These are phyloP conservation scores for Ogataea methanolica DNA, from an alignment of 805 yeast genomes.

Conservation along the genomic window DNA sequence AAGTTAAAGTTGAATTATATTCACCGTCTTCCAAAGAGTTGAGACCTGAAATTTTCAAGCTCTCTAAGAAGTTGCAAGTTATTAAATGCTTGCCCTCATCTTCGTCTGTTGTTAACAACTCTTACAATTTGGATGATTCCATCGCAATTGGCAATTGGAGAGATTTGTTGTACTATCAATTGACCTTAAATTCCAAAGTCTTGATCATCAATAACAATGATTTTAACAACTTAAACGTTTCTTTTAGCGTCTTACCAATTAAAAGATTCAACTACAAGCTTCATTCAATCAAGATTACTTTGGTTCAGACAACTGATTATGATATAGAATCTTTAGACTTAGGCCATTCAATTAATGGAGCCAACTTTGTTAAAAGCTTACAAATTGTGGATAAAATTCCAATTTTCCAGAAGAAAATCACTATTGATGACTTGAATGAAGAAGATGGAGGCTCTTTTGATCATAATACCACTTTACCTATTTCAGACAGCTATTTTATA, in stretches of 20 bases:
- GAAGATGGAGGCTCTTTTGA: conserved; percentile 3
- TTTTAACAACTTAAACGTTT: conserved; percentile 9
- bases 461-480: conserved; percentile 2
- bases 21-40: not conserved
- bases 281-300: conserved; percentile 16
- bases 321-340: not conserved
- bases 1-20: conserved; percentile 7
- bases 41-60: conserved; percentile 1
- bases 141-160: conserved; percentile 31
- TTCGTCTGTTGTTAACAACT: not conserved
- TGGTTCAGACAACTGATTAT: conserved; percentile 22
- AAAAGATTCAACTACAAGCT: conserved; percentile 13
- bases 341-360: not conserved
- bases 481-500: not conserved
- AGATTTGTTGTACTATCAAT: conserved; percentile 22
- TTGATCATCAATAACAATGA: conserved; percentile 11
- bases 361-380: conserved; percentile 2
- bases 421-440: not conserved
- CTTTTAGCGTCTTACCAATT: conserved; percentile 23
- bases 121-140: conserved; percentile 9
- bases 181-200: conserved; percentile 14
- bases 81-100: conserved; percentile 11
- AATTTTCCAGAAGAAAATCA: conserved; percentile 5
- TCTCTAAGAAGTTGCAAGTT: conserved; percentile 9
- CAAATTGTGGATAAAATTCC: conserved; percentile 14